Evolutionary conservation across 495 filamentous ascomycete genomes (phyloP).

Genomic region (Pyrenopolyporus hunteri): DNA sequence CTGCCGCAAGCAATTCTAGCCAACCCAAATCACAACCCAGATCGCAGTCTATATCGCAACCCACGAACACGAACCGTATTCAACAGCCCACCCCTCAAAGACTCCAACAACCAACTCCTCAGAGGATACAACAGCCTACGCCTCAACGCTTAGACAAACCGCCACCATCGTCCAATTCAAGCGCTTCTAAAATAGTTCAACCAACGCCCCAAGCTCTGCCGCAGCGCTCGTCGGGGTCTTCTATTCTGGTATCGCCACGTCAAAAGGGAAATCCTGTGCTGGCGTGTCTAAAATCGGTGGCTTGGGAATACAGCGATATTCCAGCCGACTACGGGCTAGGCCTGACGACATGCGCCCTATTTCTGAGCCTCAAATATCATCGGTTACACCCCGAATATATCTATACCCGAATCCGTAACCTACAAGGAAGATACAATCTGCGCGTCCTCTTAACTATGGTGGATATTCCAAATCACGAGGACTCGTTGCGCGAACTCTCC

Average conservation of each 20-base stretch:
- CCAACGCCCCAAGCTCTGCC: conserved; percentile 85
- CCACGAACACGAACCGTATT: conserved; percentile 43
- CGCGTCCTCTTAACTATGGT: conserved; percentile 88
- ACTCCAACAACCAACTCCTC: conserved; percentile 49
- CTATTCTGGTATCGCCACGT: conserved; percentile 79
- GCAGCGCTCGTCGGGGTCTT: conserved; percentile 68
- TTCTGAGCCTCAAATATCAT: conserved; percentile 96
- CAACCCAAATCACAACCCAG: conserved; percentile 11
- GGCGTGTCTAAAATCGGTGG: conserved; percentile 76
- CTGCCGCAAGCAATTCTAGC: conserved; percentile 31
- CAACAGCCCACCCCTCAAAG: conserved; percentile 41
- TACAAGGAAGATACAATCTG: conserved; percentile 82
- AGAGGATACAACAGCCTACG: conserved; percentile 52
- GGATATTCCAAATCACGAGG: conserved; percentile 88
- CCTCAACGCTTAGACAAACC: conserved; percentile 54
- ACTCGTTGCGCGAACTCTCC: conserved; percentile 77
- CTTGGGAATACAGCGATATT: conserved; percentile 97
- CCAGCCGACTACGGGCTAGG: conserved; percentile 92
- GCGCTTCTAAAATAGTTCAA: conserved; percentile 70
- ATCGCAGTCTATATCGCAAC: conserved; percentile 14
- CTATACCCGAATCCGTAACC: conserved; percentile 82
- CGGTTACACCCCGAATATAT: conserved; percentile 97
- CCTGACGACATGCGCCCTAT: conserved; percentile 85
- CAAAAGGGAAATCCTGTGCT: conserved; percentile 97
- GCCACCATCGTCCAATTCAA: conserved; percentile 37